phyloP scores from a whole-genome alignment of 1,284 basidiomycete species.

The Clitocybe nebularis region DNA sequence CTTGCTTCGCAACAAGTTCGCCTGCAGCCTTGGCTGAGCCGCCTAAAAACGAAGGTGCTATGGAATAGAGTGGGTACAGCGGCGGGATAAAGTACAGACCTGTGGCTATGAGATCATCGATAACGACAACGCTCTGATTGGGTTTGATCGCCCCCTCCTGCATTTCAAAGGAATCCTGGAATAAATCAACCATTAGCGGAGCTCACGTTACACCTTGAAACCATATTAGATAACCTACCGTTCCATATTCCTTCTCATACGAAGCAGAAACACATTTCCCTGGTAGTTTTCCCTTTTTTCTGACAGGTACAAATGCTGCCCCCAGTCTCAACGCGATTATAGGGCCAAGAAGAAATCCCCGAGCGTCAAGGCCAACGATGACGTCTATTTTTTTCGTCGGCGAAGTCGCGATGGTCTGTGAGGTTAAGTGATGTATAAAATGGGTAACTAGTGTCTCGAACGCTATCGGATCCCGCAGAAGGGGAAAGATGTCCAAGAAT shows the following conservation, averaged over 20 bases:
- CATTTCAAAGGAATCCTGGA: constrained; percentile 91
- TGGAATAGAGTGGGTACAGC: not conserved
- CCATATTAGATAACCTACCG: constrained; percentile 42
- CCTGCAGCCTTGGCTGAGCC: constrained; percentile 95
- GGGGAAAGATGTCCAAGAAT: constrained; percentile 90
- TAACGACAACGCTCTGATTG: constrained; percentile 83
- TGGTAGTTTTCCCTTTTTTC: constrained; percentile 94
- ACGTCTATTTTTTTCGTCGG: constrained; percentile 81
- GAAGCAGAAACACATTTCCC: constrained; percentile 75
- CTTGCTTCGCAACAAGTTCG: constrained; percentile 80
- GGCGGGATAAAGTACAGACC: constrained; percentile 47
- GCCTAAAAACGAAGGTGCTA: constrained; percentile 41
- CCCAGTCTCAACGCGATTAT: constrained; percentile 88
- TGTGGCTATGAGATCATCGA: constrained; percentile 97
- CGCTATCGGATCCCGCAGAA: constrained; percentile 78
- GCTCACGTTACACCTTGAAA: no score
- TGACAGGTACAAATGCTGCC: constrained; percentile 94
- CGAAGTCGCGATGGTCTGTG: constrained; percentile 61
- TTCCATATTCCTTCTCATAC: constrained; percentile 95
- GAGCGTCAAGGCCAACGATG: constrained; percentile 93
- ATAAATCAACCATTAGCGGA: no score
- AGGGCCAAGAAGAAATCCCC: constrained; percentile 95
- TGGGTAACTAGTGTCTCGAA: constrained; percentile 93
- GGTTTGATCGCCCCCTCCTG: constrained; percentile 82
- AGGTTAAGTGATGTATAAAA: constrained; percentile 83